Conservation (phyloP, 2,329 filamentous ascomycete genomes). For the Nannizzia gypsea region DNA sequence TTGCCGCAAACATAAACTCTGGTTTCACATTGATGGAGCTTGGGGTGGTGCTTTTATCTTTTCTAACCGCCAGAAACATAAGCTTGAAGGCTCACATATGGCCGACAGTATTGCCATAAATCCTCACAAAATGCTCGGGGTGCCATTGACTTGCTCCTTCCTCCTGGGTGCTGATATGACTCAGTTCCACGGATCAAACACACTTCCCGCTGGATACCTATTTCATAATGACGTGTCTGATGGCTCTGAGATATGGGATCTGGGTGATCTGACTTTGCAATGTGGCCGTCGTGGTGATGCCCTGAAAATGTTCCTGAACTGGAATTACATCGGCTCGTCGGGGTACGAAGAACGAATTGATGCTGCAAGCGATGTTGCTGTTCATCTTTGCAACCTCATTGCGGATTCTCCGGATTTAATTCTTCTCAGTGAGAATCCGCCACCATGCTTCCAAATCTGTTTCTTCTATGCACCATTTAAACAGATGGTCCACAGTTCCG, state of each 20-base stretch:
- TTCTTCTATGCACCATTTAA: conserved; percentile 69
- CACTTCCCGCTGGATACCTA: conserved; percentile 72
- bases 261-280: conserved; percentile 86
- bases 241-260: conserved; percentile 59
- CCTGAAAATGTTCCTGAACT: conserved; percentile 76
- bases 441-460: conserved; percentile 86
- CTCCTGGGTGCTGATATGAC: conserved; percentile 65
- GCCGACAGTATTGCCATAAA: conserved; percentile 80
- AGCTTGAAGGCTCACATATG: conserved; percentile 57
- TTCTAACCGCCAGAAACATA: conserved; percentile 48
- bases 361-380: conserved; percentile 58
- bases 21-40: conserved; percentile 85
- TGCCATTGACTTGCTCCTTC: conserved; percentile 83
- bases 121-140: conserved; percentile 94
- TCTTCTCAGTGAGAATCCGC: conserved; percentile 62
- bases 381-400: conserved; percentile 54
- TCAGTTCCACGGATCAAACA: conserved; percentile 73
- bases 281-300: conserved; percentile 78
- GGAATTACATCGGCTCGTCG: conserved; percentile 73
- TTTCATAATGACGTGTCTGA: conserved; percentile 51
- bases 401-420: conserved; percentile 48
- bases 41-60: conserved; percentile 86
- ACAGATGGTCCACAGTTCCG: conserved; percentile 30
- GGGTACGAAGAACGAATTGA: conserved; percentile 64
- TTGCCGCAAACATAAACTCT: conserved; percentile 60